Percentiles rank a stretch among this genome's conserved stretches.
Conservation (phyloP, 202 grass and related monocot species). For the Musa balbisiana region DNA sequence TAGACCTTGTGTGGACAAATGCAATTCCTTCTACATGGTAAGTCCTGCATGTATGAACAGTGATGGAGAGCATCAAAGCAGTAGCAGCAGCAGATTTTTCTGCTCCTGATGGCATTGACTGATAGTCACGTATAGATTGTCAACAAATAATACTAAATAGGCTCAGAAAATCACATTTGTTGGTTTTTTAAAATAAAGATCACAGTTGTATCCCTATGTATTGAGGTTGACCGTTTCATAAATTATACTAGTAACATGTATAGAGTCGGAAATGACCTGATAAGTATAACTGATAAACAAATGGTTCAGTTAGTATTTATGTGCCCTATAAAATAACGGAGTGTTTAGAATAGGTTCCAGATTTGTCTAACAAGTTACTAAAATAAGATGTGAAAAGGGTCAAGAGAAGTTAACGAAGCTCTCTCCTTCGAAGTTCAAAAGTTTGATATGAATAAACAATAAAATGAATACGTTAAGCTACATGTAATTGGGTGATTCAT, state of each 20-base stretch:
- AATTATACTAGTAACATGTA: not conserved
- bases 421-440: not conserved
- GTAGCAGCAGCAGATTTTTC: too few species aligned
- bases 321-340: too few species aligned
- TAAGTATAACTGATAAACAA: not conserved
- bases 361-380: not conserved
- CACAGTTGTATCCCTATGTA: not conserved
- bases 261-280: not conserved
- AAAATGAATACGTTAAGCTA: too few species aligned
- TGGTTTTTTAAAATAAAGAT: not conserved
- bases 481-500: too few species aligned
- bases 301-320: too few species aligned
- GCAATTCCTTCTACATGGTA: not conserved
- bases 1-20: not conserved
- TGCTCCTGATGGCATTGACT: not conserved
- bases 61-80: too few species aligned
- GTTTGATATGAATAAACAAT: not conserved
- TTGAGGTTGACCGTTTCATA: not conserved
- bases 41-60: too few species aligned
- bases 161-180: not conserved
- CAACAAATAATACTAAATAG: not conserved
- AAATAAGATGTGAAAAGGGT: not conserved
- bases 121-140: not conserved
- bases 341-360: not conserved
- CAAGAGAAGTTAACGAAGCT: not conserved